Percentiles rank a stretch among this genome's conserved stretches.
phyloP scores from a whole-genome alignment of 768 basidiomycete species.

The Amanita rubescens region DNA sequence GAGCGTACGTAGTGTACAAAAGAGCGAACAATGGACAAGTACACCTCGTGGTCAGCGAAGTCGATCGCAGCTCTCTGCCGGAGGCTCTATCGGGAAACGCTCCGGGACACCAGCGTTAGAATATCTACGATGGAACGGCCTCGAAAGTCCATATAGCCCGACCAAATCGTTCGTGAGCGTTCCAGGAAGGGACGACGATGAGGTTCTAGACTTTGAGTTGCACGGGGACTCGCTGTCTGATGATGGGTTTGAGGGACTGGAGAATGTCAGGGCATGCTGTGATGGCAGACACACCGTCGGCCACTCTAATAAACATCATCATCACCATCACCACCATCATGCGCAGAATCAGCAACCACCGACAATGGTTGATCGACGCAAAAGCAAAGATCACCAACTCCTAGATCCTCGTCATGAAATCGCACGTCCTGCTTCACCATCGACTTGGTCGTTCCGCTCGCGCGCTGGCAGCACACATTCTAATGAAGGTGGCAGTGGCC shows the following conservation, averaged over 20 bases:
- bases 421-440: constrained; percentile 61
- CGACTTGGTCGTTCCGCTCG: constrained; percentile 79
- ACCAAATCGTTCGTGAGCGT: constrained; percentile 60
- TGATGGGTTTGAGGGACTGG: constrained; percentile 83
- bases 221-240: constrained; percentile 68
- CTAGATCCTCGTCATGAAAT: constrained; percentile 41
- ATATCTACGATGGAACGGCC: constrained; percentile 73
- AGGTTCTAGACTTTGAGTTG: constrained; percentile 77
- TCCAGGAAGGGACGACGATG: constrained; percentile 34
- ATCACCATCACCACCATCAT: constrained; percentile 52
- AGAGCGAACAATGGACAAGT: constrained; percentile 61
- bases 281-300: constrained; percentile 86
- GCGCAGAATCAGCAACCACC: constrained; percentile 17
- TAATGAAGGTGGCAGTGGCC: constrained; percentile 51
- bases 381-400: constrained; percentile 38
- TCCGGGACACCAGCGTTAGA: constrained; percentile 89
- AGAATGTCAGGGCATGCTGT: constrained; percentile 92
- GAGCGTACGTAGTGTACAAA: constrained; percentile 51
- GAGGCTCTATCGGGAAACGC: constrained; percentile 75
- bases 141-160: constrained; percentile 74
- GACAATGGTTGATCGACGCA: constrained; percentile 27
- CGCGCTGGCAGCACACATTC: constrained; percentile 68
- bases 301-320: constrained; percentile 43
- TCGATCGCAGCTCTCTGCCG: constrained; percentile 69
- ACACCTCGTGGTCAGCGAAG: constrained; percentile 75